These are phyloP conservation scores for Starmerella potacharoeniae DNA, from an alignment of 805 yeast genomes.

Conservation along the genomic window DNA sequence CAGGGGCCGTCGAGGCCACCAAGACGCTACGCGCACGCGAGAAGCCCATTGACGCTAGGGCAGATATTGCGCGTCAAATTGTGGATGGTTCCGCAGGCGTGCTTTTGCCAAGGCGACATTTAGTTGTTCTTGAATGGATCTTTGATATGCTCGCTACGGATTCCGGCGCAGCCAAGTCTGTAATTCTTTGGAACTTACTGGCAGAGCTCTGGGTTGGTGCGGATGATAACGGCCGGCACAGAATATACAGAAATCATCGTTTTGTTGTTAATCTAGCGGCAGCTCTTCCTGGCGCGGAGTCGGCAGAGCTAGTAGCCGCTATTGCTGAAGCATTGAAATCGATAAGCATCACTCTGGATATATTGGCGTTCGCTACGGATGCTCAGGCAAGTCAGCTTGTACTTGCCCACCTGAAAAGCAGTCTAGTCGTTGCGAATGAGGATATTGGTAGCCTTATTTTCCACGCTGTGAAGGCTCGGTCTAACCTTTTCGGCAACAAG, in stretches of 20 bases:
- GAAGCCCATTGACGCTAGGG: slow-evolving; percentile 18
- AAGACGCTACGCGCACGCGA: slow-evolving; percentile 25
- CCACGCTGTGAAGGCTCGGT: not conserved
- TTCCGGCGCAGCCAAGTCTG: slow-evolving; percentile 10
- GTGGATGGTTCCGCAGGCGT: slow-evolving; percentile 17
- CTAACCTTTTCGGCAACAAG: slow-evolving; percentile 2
- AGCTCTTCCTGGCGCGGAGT: not conserved
- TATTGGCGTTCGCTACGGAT: slow-evolving; percentile 7
- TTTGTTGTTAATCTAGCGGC: slow-evolving; percentile 1
- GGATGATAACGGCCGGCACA: slow-evolving; percentile 4
- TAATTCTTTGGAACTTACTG: slow-evolving; percentile 19
- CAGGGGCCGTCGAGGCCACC: slow-evolving; percentile 23
- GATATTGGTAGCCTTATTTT: slow-evolving; percentile 4
- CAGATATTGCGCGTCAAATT: slow-evolving; percentile 20
- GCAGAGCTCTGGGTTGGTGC: slow-evolving; percentile 9
- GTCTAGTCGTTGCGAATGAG: not conserved
- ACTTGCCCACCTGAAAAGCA: slow-evolving; percentile 6
- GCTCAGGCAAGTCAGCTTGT: slow-evolving; percentile 11
- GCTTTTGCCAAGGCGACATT: slow-evolving; percentile 27
- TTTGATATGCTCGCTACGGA: slow-evolving; percentile 25
- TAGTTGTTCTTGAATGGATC: slow-evolving; percentile 30
- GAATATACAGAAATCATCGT: slow-evolving; percentile 14
- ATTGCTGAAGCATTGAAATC: not conserved
- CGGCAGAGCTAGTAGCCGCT: not conserved
- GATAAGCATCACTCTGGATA: not conserved